Evolutionary conservation across 345 rosid species (phyloP).

Genomic region (Brassica incana): DNA sequence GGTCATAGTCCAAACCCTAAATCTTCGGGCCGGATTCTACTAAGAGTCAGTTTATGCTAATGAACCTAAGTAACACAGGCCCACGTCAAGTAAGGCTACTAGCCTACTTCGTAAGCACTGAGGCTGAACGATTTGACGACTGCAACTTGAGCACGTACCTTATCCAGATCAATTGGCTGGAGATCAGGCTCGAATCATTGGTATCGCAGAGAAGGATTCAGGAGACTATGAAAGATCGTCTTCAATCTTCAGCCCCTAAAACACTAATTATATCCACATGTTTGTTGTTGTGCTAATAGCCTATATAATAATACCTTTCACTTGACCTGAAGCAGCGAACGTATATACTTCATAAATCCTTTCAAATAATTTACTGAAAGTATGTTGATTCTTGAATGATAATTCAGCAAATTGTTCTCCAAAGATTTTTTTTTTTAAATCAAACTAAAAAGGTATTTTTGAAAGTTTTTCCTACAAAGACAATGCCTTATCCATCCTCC

Average conservation of each 20-base stretch:
- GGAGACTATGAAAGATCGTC: constrained; percentile 67
- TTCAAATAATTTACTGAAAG: neutral
- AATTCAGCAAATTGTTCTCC: neutral
- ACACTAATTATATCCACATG: neutral
- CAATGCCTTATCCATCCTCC: neutral
- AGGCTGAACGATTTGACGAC: neutral
- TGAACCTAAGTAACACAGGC: constrained; percentile 11
- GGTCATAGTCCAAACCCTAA: neutral
- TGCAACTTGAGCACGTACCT: constrained; percentile 10
- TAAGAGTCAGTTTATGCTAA: neutral
- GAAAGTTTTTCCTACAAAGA: neutral
- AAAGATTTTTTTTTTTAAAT: neutral
- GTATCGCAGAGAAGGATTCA: constrained; percentile 75
- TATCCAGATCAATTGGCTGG: constrained; percentile 32
- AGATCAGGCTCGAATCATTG: constrained; percentile 52
- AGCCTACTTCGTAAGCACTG: neutral
- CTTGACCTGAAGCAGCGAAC: neutral
- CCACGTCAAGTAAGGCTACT: neutral
- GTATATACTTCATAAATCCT: neutral
- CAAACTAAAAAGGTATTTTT: neutral
- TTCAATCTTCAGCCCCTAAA: constrained; percentile 45
- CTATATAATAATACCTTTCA: neutral
- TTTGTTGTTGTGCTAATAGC: neutral
- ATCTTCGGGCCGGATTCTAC: neutral
- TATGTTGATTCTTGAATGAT: neutral